phyloP scores from a whole-genome alignment of 805 yeast species.

The Pichia membranifaciens region DNA sequence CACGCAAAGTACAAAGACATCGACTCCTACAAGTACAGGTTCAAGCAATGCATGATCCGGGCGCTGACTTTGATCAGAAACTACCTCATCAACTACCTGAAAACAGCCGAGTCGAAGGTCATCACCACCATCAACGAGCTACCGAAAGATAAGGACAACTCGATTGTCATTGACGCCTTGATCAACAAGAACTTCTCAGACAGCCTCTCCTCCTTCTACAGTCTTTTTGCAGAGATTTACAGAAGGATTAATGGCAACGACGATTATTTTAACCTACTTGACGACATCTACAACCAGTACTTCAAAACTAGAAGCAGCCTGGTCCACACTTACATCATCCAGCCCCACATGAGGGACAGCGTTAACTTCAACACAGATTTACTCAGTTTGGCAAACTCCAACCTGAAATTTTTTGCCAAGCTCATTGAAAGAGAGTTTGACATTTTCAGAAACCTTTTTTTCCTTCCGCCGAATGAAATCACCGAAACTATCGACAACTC shows the following conservation, averaged over 20 bases:
- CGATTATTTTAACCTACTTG: slow-evolving; percentile 58
- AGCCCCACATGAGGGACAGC: slow-evolving; percentile 22
- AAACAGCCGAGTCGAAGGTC: slow-evolving; percentile 27
- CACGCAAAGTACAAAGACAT: slow-evolving; percentile 56
- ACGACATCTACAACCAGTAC: slow-evolving; percentile 62
- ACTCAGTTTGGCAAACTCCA: slow-evolving; percentile 57
- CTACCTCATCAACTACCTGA: slow-evolving; percentile 47
- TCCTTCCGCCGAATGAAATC: slow-evolving; percentile 19
- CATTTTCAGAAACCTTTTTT: slow-evolving; percentile 53
- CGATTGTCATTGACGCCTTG: slow-evolving; percentile 39
- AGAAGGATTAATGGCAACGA: slow-evolving; percentile 16
- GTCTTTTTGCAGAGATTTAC: slow-evolving; percentile 26
- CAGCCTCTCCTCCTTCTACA: slow-evolving; percentile 13
- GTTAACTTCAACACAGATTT: slow-evolving; percentile 31
- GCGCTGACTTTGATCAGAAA: slow-evolving; percentile 70
- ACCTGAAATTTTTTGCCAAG: slow-evolving; percentile 54
- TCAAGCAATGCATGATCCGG: slow-evolving; percentile 78
- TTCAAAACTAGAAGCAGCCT: slow-evolving; percentile 51
- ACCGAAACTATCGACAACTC: slow-evolving; percentile 22
- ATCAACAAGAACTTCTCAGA: slow-evolving; percentile 58
- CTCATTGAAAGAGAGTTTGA: slow-evolving; percentile 55
- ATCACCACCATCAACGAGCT: slow-evolving; percentile 14
- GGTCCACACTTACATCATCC: slow-evolving; percentile 34
- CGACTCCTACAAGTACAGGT: slow-evolving; percentile 62
- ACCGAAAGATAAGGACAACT: slow-evolving; percentile 2